phyloP scores from a whole-genome alignment of 176 grass and related monocot genomes.

The Triticum timopheevii region DNA sequence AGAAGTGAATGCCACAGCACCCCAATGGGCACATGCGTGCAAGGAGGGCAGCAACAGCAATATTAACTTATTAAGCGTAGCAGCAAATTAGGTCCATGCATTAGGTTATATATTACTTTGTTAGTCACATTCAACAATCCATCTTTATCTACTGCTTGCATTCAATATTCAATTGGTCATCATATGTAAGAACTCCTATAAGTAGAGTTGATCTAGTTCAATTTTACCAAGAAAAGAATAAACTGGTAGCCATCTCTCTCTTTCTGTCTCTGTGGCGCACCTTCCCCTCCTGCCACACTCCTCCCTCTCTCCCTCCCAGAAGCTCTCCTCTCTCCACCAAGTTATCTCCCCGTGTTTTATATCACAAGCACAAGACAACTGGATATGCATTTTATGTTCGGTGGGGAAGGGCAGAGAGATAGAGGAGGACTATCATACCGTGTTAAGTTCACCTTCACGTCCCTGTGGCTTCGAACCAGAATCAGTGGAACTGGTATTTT shows the following conservation, averaged over 20 bases:
- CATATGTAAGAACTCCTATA: conserved; percentile 7
- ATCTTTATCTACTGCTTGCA: background rate
- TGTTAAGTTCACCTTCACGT: conserved; percentile 66
- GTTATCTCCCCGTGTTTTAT: background rate
- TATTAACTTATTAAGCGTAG: background rate
- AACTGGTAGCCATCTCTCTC: conserved; percentile 7
- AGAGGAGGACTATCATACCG: conserved; percentile 45
- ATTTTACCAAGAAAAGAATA: conserved; percentile 23
- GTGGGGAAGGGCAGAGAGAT: background rate
- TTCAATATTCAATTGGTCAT: background rate
- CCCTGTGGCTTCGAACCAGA: conserved; percentile 59
- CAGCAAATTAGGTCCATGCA: background rate
- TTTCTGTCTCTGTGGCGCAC: background rate
- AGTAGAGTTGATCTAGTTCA: background rate
- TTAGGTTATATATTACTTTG: conserved; percentile 23
- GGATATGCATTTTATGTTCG: conserved; percentile 22
- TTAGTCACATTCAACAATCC: conserved; percentile 3
- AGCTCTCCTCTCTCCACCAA: background rate
- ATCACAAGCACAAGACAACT: background rate
- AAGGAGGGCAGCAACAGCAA: background rate
- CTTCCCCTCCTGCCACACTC: background rate
- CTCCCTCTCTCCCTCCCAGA: background rate
- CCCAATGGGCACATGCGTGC: background rate
- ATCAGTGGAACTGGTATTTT: conserved; percentile 64
- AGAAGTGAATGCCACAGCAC: background rate